A percentile compares a stretch with the other conserved stretches of the same genome.
Conservation (phyloP, 31 red algal genomes). For the Bonnemaisonia californica region DNA sequence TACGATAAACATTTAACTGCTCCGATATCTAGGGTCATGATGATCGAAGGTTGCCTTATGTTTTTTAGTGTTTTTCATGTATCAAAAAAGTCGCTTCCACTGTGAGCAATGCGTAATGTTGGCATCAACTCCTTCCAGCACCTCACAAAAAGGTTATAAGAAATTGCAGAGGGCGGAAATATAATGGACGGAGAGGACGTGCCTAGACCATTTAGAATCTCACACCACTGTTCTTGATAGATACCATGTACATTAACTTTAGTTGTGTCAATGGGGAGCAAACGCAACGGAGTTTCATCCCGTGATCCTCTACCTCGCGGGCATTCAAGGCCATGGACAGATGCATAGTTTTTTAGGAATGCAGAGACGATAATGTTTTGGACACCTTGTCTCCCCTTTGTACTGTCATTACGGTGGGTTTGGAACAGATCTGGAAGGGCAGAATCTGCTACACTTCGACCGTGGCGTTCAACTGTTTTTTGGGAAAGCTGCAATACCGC, state of each 20-base stretch:
- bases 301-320: too few relatives aligned
- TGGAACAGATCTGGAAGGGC: background rate
- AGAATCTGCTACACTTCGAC: background rate
- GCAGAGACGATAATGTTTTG: slow-evolving; percentile 7
- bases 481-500: background rate
- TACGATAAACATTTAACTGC: background rate
- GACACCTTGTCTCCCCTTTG: background rate
- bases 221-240: background rate
- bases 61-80: background rate
- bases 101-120: background rate
- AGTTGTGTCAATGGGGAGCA: background rate
- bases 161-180: background rate
- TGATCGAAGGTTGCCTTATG: background rate
- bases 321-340: background rate
- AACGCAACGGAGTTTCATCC: background rate
- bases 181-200: background rate
- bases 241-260: background rate
- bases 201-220: background rate
- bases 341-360: background rate
- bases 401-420: background rate
- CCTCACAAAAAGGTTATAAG: background rate
- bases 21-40: background rate
- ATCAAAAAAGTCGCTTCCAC: slow-evolving; percentile 13
- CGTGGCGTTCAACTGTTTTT: background rate
- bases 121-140: background rate